Base-by-base conservation (phyloP, 1,284 basidiomycete species). In the Microbotryomycetes sp. region DNA sequence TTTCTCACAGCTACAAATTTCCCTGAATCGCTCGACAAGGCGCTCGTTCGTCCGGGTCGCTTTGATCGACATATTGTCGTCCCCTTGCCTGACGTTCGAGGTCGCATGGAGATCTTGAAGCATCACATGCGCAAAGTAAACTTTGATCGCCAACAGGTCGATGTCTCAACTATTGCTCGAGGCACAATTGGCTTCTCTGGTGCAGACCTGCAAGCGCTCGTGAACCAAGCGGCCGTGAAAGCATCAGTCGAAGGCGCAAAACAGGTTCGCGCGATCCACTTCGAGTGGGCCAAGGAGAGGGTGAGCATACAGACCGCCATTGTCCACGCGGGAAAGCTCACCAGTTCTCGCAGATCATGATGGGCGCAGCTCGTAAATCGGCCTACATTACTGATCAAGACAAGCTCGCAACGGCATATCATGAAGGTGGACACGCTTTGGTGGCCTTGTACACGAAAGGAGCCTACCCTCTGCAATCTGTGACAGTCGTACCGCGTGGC, bases 341-440 rank as follows among this genome's bases (percentile, higher is more conserved):
- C 23, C 24, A 28, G 27, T 51, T 26, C n/a, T 35, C 23, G 18
- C 87, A 90, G 56, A 94, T 96, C 68, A 78, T 94, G 67, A 92
- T 97, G 90, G 92, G 93, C 52, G 89, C 89, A 26, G 92, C 97
- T 76, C 81, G 92, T 66, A 87, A 85, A 78, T 91, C 87, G 62
- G 85, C 87, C 52, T 91, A 85, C 73, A 88, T 94, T 60, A 86
- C 89, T 66, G 85, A 86, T 26, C 86, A 91, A 74, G 84, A 82
- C 31, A 94, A 91, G 75, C 51, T 68, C 23, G 64, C 68, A 60
- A 96, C 92, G 0, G 93, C 93, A 5, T 96, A 94, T 77, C 93
- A 97, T 75, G 92, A 97, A 81, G 92, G 90, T 65, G 92, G 92
- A 9, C 92, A 96, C 75, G 91, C 92, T 18, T 82, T 97, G 24